Conservation (phyloP, 1,284 basidiomycete genomes). For the Ganoderma lucidum region DNA sequence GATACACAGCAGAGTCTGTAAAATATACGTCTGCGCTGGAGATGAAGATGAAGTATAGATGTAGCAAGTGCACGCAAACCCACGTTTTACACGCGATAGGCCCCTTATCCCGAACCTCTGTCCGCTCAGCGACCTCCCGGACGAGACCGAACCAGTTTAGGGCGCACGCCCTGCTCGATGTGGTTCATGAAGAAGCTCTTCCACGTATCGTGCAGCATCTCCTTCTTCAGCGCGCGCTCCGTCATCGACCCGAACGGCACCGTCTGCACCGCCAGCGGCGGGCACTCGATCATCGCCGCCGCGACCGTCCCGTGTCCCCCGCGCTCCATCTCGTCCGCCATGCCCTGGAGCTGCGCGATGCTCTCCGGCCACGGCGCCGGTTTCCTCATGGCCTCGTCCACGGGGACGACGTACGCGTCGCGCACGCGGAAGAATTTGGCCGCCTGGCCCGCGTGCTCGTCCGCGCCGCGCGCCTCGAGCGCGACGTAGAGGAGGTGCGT, state of each 20-base stretch:
- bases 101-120: neutral
- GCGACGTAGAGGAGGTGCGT: slow-evolving; percentile 37
- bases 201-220: slow-evolving; percentile 30
- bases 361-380: slow-evolving; percentile 37
- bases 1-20: too few species aligned
- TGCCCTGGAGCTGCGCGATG: slow-evolving; percentile 31
- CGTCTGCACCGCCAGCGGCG: slow-evolving; percentile 38
- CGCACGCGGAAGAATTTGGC: slow-evolving; percentile 38
- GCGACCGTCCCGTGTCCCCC: slow-evolving; percentile 30
- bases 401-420: slow-evolving; percentile 30
- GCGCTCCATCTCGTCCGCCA: slow-evolving; percentile 35
- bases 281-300: slow-evolving; percentile 38
- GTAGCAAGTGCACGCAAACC: too few species aligned
- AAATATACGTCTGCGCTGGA: too few species aligned
- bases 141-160: neutral
- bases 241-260: slow-evolving; percentile 40
- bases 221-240: slow-evolving; percentile 15
- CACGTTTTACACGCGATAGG: too few species aligned
- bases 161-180: slow-evolving; percentile 32
- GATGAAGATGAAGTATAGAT: too few species aligned
- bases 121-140: neutral
- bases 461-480: slow-evolving; percentile 28
- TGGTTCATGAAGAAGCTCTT: slow-evolving; percentile 33
- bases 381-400: slow-evolving; percentile 31
- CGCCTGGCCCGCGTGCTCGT: slow-evolving; percentile 33